Percentiles rank a stretch among this genome's conserved stretches.
These are phyloP conservation scores for Croton setiger DNA, from an alignment of 441 rosid genomes.

Conservation along the genomic window DNA sequence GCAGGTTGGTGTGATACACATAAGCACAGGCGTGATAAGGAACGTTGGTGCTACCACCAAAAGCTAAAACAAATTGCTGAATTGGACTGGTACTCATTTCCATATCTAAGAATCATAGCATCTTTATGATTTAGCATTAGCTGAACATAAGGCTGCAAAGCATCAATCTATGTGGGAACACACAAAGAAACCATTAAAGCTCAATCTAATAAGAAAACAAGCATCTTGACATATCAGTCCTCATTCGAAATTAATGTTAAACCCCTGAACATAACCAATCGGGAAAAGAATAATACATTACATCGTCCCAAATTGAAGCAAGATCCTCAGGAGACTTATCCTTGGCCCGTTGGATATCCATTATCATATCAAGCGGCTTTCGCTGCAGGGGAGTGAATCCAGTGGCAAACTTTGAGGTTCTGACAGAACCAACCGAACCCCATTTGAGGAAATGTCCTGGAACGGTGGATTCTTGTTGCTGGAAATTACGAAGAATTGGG, in stretches of 20 bases:
- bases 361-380: slow-evolving; percentile 78
- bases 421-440: slow-evolving; percentile 60
- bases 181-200: neutral
- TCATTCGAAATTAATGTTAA: neutral
- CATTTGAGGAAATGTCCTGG: slow-evolving; percentile 49
- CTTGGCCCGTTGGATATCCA: slow-evolving; percentile 71
- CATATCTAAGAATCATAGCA: neutral
- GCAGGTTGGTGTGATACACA: too few species aligned
- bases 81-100: neutral
- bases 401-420: slow-evolving; percentile 67
- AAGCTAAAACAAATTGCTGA: slow-evolving; percentile 1
- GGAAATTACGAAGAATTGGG: slow-evolving; percentile 19
- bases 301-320: slow-evolving; percentile 84
- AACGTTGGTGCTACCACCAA: neutral
- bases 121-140: neutral
- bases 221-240: neutral
- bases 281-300: slow-evolving; percentile 23
- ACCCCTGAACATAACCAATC: neutral
- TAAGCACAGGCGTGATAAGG: neutral
- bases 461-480: slow-evolving; percentile 31
- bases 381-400: slow-evolving; percentile 79
- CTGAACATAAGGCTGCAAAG: neutral
- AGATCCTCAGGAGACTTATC: slow-evolving; percentile 66
- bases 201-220: neutral
- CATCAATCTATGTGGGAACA: neutral